Evolutionary conservation across 768 basidiomycete genomes (phyloP).

Genomic region (Russula sp.): DNA sequence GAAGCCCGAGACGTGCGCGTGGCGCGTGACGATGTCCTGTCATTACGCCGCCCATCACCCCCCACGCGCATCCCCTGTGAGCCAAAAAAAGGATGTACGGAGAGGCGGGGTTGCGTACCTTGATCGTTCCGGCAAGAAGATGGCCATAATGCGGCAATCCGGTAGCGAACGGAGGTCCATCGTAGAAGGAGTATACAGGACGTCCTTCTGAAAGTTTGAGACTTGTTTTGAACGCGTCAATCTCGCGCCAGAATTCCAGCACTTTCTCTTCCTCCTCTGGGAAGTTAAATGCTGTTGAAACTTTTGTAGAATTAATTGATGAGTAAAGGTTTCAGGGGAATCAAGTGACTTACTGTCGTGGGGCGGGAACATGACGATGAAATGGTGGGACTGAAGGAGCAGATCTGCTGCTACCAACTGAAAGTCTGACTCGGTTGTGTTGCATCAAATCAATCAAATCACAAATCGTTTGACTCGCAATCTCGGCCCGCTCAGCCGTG

Average conservation of each 20-base stretch:
- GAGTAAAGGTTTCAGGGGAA: background rate
- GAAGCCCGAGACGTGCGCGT: constrained; percentile 87
- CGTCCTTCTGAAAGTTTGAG: constrained; percentile 87
- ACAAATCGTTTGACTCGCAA: constrained; percentile 5
- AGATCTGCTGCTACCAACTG: too few relatives aligned
- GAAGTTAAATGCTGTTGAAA: constrained; percentile 73
- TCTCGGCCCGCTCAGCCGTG: constrained; percentile 2
- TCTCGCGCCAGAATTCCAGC: constrained; percentile 86
- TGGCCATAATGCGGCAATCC: constrained; percentile 96
- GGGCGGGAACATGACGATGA: constrained; percentile 37
- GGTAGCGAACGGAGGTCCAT: constrained; percentile 95
- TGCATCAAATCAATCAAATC: background rate
- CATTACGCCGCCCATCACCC: background rate
- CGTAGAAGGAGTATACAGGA: constrained; percentile 92
- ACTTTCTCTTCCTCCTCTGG: constrained; percentile 88
- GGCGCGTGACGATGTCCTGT: constrained; percentile 95
- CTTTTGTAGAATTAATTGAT: constrained; percentile 33
- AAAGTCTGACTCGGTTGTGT: background rate
- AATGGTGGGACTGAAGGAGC: background rate
- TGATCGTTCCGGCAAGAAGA: constrained; percentile 87
- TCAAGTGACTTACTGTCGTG: constrained; percentile 56
- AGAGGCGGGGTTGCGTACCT: constrained; percentile 43
- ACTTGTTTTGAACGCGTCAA: constrained; percentile 95
- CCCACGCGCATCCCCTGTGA: background rate
- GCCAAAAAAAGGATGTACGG: background rate